Base-by-base conservation (phyloP, 495 filamentous ascomycete species). In the Podospora anserina region DNA sequence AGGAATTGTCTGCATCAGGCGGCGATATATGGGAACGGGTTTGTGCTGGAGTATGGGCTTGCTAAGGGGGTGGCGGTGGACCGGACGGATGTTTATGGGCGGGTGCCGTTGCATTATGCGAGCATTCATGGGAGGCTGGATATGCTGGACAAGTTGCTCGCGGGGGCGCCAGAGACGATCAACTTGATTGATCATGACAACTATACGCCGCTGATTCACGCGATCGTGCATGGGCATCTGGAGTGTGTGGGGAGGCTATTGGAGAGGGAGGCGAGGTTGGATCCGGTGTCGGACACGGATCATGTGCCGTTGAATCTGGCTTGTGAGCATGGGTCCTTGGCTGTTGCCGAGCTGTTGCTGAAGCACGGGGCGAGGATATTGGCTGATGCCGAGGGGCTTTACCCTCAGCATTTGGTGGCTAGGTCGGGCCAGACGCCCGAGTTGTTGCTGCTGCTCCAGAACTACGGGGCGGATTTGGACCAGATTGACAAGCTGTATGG, bases 321-420 rank as follows among this genome's bases (percentile, higher is more conserved):
- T 54, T 98, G 94, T 75, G 94, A 98, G 74, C 89, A 97, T 79
- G 94, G 92, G 7, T 93, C 92, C 1, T 81, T 90, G 44, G 83
- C 86, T 3, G 96, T 96, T 68, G 92, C 94, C 23, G 87, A 91
- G 73, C 85, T 96, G 65, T 85, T 99, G 4, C 85, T 99, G 28
- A 88, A 92, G 74, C 86, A 90, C 63, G 86, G 88, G 6, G 92
- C 94, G 15, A 80, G 82, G 63, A 86, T 99, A 65, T 81, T 97
- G 13, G 89, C 95, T 11, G 95, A 99, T 79, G 96, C 95, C 1
- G 96, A 98, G 81, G 95, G 95, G 0, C 85, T 99, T 5, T 98
- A 92, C 77, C 95, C 95, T n/a, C 95, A 99, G 74, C 95, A 99
- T 79, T 88, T 97, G 66, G 94, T 98, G 11, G 96, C 96, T 18